Base-by-base conservation (phyloP, 257 asterid genomes). In the Solanum microdontum region DNA sequence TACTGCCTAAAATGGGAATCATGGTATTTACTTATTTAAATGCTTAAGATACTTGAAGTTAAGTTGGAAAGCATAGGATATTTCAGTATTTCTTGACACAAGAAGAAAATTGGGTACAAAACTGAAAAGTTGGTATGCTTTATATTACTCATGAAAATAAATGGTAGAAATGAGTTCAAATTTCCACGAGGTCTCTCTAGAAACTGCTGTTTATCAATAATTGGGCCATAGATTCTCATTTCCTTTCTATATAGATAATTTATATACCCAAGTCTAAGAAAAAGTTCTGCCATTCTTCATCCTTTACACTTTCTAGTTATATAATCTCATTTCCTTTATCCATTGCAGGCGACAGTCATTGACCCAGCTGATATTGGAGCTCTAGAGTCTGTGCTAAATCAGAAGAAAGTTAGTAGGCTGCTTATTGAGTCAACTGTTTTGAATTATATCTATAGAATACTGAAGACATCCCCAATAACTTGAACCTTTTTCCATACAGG, bases 281-380 rank as follows among this genome's bases (percentile, higher is more conserved):
- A 24, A 26, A 15, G 37, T 79, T 24, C 36, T 2, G 37, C 11
- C 24, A 36, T 23, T 14, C 6, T 21, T 75, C 83, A 75, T 34
- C 32, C 66, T 8, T 43, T 43, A 14, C 48, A 62, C 15, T 39
- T 4, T 40, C n/a, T 77, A 24, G 26, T 75, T 75, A 75, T 36
- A 14, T 79, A 43, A 26, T 79, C 26, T 43, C 84, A 13, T 45
- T 26, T 79, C 66, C 15, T 40, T 79, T 79, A 79, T 43, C 32
- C 64, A 79, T 28, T 91, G 91, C 95, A 95, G 99, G 97, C 98
- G 84, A 93, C 99, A 21, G 99, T 94, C 87, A 93, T 96, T 88
- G 99, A 96, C 87, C 99, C 99, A 86, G 99, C 99, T 5, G 99
- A 96, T 88, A 76, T 95, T 86, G 96, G 89, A 88, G 98, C 94